Conservation (phyloP, 768 basidiomycete genomes). For the Russula sp. region DNA sequence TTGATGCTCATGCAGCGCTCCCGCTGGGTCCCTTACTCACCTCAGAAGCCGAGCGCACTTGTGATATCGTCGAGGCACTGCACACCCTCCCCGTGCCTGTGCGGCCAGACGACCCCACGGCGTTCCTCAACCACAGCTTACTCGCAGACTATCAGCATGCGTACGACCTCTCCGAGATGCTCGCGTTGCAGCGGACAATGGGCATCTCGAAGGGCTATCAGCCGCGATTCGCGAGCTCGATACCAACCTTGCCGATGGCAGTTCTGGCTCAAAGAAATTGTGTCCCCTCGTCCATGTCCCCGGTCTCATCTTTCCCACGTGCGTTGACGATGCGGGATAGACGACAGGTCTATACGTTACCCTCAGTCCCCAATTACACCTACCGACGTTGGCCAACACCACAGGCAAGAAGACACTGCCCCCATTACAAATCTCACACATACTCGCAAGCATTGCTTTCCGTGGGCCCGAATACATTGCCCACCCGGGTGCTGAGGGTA, state of each 20-base stretch:
- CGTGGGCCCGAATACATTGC: conserved; percentile 71
- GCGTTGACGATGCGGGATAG: conserved; percentile 34
- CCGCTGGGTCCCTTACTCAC: conserved; percentile 41
- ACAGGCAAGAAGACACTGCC: conserved; percentile 35
- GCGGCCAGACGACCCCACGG: conserved; percentile 20
- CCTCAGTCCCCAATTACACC: conserved; percentile 53
- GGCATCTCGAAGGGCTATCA: conserved; percentile 52
- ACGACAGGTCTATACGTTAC: conserved; percentile 61
- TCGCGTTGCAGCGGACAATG: conserved; percentile 38
- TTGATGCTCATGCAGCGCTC: conserved; percentile 40
- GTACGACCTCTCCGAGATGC: conserved; percentile 45
- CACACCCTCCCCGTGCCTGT: conserved; percentile 39
- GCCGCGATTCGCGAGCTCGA: conserved; percentile 42
- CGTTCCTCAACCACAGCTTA: conserved; percentile 61
- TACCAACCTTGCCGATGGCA: not conserved
- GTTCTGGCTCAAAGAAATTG: conserved; percentile 57
- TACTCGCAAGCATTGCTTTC: conserved; percentile 60
- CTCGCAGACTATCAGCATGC: conserved; percentile 67
- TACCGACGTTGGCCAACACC: conserved; percentile 36
- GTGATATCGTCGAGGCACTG: conserved; percentile 55
- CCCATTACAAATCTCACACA: conserved; percentile 55
- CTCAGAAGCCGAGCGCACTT: conserved; percentile 45
- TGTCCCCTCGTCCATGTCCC: conserved; percentile 2
- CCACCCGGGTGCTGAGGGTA: conserved; percentile 66
- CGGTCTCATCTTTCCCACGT: not conserved